Percentiles rank a stretch among this genome's conserved stretches.
Evolutionary conservation across 2,329 filamentous ascomycete species (phyloP).

Genomic region (Emergomyces africanus): DNA sequence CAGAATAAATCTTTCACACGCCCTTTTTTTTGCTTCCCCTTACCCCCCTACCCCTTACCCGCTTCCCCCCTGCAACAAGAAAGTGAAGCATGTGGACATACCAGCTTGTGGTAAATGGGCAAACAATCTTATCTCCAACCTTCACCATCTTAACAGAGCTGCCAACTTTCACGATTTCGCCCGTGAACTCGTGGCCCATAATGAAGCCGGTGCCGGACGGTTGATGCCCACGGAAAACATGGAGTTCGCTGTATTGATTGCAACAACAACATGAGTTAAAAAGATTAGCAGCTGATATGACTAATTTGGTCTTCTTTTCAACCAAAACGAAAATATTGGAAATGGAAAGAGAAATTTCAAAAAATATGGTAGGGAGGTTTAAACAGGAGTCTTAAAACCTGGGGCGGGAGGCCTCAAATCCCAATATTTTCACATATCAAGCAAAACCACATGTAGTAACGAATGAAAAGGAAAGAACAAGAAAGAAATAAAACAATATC

Average conservation of each 20-base stretch:
- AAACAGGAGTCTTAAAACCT: neutral
- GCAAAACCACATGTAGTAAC: neutral
- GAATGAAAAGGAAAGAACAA: neutral
- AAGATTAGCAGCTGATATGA: neutral
- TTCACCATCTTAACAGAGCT: slow-evolving; percentile 53
- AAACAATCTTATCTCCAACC: slow-evolving; percentile 65
- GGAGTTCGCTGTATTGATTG: slow-evolving; percentile 55
- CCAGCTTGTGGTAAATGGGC: slow-evolving; percentile 74
- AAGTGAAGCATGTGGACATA: slow-evolving; percentile 23
- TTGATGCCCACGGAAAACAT: slow-evolving; percentile 74
- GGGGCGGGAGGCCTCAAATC: no score
- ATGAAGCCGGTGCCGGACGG: slow-evolving; percentile 51
- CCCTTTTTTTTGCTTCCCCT: no score
- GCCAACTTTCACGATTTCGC: slow-evolving; percentile 56
- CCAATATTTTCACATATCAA: no score
- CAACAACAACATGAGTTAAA: neutral
- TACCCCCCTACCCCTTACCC: no score
- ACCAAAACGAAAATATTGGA: neutral
- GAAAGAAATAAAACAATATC: neutral
- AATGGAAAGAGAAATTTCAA: neutral
- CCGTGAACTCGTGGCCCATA: slow-evolving; percentile 75
- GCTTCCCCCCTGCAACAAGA: neutral
- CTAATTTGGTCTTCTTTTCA: neutral
- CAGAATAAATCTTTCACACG: no score
- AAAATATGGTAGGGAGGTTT: neutral